Base-by-base conservation (phyloP, 495 filamentous ascomycete genomes). In the Cladorrhinum samala region DNA sequence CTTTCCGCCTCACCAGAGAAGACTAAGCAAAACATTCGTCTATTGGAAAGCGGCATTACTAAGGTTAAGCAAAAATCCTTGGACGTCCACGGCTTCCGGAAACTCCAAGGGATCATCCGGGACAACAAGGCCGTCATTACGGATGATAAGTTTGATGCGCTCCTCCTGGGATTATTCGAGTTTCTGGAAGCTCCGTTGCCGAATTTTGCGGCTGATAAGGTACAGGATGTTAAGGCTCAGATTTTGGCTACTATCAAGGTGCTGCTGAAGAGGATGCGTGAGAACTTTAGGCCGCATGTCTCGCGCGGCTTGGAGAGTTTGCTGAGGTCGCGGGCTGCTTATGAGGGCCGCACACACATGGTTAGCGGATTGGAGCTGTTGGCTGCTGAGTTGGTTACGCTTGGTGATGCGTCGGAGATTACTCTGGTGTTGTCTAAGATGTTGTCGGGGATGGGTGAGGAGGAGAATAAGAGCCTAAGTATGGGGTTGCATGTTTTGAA, bases 11-110 rank as follows among this genome's bases (percentile, higher is more conserved):
- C 72, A 1, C 73, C 76, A 0, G 77, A 82, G 20, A 81, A 80
- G 49, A 57, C 67, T 18, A 75, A 76, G 38, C 76, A 78, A 52
- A 77, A 79, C 43, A 64, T 67, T 7, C 73, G 77, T 27, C 65
- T 94, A 25, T 78, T 96, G 2, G 77, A 81, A 36, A 93, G 87
- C 57, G 89, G 86, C 45, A 88, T 94, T 56, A 72, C 78, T 18
- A 84, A 86, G 25, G 82, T 96, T 48, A 81, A 79, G 30, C 78
- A 80, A 9, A 77, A 80, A 55, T 81, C 79, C 6, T 79, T 96
- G 33, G 91, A 95, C 61, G 87, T 89, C 4, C 87, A 90, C 57
- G 89, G 87, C 48, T 95, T 96, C 71, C 84, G 91, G 46, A 90
- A 93, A 54, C 69, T 96, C 9, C 91, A 94, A 65, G 78, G 82